Evolutionary conservation across 148 eudicot genomes (phyloP), one percentile per base, ranked within the genome.

Genomic region (Rhododendron vialii): DNA sequence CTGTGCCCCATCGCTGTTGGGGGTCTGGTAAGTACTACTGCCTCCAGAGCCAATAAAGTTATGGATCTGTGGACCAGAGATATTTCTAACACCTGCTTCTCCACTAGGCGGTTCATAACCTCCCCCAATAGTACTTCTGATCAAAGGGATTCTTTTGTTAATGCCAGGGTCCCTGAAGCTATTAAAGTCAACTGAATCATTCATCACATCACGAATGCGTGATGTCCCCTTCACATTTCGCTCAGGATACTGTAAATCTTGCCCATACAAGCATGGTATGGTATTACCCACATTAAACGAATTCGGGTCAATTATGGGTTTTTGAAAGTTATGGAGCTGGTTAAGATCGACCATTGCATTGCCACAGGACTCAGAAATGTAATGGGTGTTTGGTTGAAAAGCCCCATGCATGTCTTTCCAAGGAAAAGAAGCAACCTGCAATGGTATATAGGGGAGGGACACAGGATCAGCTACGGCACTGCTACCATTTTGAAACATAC

Each of bases 261-360:
- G 84, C 75, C 81, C 43, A 55, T 59, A 61, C 53, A 57, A 41
- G 69, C 50, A 74, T 50, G 89, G 85, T 36, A 48, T 57, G 57
- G 80, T 73, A 79, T 36, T 33, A 69, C 79, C 59, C 7, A 24
- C 20, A 80, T 80, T 78, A 18, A 35, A 48, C 45, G n/a, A 85
- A 69, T 71, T 59, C 26, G 82, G 78, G 80, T 73, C 59, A 73
- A 14, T 15, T 51, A 59, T 28, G 78, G 86, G 84, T 35, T 84
- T 55, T 69, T 65, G 80, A 24, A 77, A 80, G 82, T 61, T 30
- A 82, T 82, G 84, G 83, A 79, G 81, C 55, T 85, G 84, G 51
- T 78, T 69, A 17, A 79, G 85, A 89, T 78, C 86, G 45, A 81
- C 82, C 71, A 78, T 80, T 8, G 75, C 80, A 33, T 24, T 88